Evolutionary conservation across 805 yeast species (phyloP).

Genomic region (Alloascoidea hylecoeti): DNA sequence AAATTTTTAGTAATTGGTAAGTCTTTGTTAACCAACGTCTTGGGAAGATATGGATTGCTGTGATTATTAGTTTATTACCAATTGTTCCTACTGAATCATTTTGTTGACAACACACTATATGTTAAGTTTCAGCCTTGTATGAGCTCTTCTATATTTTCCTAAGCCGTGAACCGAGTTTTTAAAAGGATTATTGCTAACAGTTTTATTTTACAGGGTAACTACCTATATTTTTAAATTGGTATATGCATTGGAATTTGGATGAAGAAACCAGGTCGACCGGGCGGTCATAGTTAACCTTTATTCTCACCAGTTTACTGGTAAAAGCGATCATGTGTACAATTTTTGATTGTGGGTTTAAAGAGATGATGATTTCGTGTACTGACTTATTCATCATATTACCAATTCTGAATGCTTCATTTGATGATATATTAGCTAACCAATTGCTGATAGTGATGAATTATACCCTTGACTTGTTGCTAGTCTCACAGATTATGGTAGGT

Average conservation of each 20-base stretch:
- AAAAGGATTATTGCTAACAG: not conserved
- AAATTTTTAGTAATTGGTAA: too few species aligned
- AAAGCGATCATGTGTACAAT: not conserved
- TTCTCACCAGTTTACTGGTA: not conserved
- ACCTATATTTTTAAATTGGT: not conserved
- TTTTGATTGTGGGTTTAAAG: too few species aligned
- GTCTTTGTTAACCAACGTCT: too few species aligned
- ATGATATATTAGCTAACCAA: too few species aligned
- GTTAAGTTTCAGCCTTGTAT: conserved; percentile 1
- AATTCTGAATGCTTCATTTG: too few species aligned
- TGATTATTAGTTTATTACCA: not conserved
- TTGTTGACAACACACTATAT: not conserved
- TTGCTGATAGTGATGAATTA: too few species aligned
- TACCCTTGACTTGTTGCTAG: too few species aligned
- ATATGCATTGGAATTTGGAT: not conserved
- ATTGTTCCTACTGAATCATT: not conserved
- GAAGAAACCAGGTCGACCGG: conserved; percentile 1
- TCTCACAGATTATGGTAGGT: too few species aligned
- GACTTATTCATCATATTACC: too few species aligned
- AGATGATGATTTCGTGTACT: too few species aligned
- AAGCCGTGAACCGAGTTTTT: too few species aligned
- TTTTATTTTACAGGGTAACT: not conserved
- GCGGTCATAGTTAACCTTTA: not conserved
- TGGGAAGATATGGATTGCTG: too few species aligned
- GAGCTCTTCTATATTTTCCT: not conserved